phyloP scores from a whole-genome alignment of 2,329 filamentous ascomycete genomes.

The Fusarium oxysporum region DNA sequence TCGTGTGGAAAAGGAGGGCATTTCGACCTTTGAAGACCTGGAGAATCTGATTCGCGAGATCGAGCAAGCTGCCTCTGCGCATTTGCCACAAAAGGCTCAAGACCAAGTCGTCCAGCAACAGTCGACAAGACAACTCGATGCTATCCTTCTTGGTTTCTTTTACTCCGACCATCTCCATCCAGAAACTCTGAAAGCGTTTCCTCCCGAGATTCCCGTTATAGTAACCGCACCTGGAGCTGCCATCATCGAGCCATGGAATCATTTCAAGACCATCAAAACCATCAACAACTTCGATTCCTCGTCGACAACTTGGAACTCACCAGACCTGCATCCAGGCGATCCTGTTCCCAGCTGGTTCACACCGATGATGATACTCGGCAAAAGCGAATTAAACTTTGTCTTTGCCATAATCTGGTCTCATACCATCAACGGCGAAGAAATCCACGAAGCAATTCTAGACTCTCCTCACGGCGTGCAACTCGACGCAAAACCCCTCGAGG shows the following conservation, averaged over 20 bases:
- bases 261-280: slow-evolving; percentile 35
- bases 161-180: slow-evolving; percentile 38
- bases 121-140: slow-evolving; percentile 24
- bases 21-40: slow-evolving; percentile 18
- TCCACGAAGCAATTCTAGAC: slow-evolving; percentile 37
- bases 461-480: slow-evolving; percentile 38
- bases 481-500: slow-evolving; percentile 30
- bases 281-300: slow-evolving; percentile 17
- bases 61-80: slow-evolving; percentile 19
- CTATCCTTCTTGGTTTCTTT: slow-evolving; percentile 39
- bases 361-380: slow-evolving; percentile 31
- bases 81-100: not conserved
- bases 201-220: slow-evolving; percentile 37
- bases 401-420: slow-evolving; percentile 41
- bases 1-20: not conserved
- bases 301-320: slow-evolving; percentile 23
- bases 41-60: slow-evolving; percentile 34
- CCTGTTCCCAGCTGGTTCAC: slow-evolving; percentile 40
- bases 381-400: slow-evolving; percentile 34
- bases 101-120: not conserved
- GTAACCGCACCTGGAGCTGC: slow-evolving; percentile 21
- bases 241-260: slow-evolving; percentile 24
- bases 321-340: slow-evolving; percentile 35
- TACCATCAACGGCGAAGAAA: not conserved
- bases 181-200: slow-evolving; percentile 28